Base-by-base conservation (phyloP, 129 eudicot species). In the Solidago caesia region DNA sequence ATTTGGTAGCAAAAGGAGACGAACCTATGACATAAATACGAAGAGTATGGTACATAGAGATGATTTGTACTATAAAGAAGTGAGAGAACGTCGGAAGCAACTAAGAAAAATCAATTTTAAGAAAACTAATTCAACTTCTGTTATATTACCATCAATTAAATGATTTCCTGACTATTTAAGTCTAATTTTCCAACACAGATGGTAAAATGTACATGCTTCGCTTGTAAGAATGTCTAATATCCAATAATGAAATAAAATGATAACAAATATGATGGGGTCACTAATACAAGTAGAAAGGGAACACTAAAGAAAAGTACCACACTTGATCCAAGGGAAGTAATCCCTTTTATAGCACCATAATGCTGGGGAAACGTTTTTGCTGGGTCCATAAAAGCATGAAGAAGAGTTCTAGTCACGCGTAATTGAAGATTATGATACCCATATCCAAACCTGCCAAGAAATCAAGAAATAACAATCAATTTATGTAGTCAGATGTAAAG, bases 311-410 rank as follows among this genome's bases (percentile, higher is more conserved):
- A 56, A 71, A 3, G 15, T 90, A 93, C 99, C 96, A 95, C 89
- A 53, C 75, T 79, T 9, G 97, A 77, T 51, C 99, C 99, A 52
- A 95, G 87, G 72, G 90, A 79, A 61, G 95, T 85, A 59, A 95
- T 84, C 65, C 92, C 97, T 78, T 87, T 92, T 68, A 95, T 89
- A 26, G 97, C 99, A 11, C 99, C 99, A 89, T 87, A 95, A 79
- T 95, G 97, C 70, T 95, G 99, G 53, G 97, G 86, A 51, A 87
- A 75, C 56, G 92, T 73, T 73, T 95, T 95, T 55, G 82, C 83
- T 41, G 97, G 93, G 74, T 95, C 97, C 90, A 95, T 61, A 77
- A 88, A 95, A 67, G 90, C 77, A 84, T 89, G 96, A 62, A 95
- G 89, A 87, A 95, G 87, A 59, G 99, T 95, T 82, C 88, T 85